Evolutionary conservation across 768 basidiomycete species (phyloP).

Genomic region (Atractiella rhizophila): DNA sequence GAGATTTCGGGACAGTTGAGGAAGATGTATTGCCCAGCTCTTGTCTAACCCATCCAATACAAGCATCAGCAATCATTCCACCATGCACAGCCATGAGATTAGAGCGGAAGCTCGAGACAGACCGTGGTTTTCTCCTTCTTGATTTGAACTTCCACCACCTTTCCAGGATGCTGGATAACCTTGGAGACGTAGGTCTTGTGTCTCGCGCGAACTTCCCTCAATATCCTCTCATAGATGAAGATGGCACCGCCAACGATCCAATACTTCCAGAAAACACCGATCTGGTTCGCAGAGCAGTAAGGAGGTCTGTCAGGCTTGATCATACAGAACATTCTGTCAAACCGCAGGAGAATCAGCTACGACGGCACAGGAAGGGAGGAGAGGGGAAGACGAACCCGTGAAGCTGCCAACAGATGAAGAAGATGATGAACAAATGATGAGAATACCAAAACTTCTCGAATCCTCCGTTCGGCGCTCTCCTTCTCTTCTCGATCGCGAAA

Average conservation of each 20-base stretch:
- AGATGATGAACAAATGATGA: constrained; percentile 39
- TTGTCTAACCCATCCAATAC: too few species aligned
- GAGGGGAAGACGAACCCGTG: constrained; percentile 83
- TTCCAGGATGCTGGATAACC: constrained; percentile 83
- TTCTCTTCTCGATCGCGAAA: constrained; percentile 58
- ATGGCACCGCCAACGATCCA: constrained; percentile 69
- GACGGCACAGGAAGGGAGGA: neutral
- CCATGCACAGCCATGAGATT: too few species aligned
- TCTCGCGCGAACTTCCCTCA: constrained; percentile 72
- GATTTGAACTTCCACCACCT: constrained; percentile 84
- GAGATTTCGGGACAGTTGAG: constrained; percentile 69
- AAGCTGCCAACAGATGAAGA: constrained; percentile 83
- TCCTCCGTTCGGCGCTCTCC: constrained; percentile 26
- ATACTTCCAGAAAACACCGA: constrained; percentile 93
- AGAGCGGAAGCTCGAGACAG: too few species aligned
- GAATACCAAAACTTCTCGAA: constrained; percentile 60
- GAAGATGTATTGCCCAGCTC: constrained; percentile 43
- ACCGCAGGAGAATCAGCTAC: constrained; percentile 27
- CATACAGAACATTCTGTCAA: constrained; percentile 35
- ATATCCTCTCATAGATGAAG: constrained; percentile 63
- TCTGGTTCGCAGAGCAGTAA: constrained; percentile 55
- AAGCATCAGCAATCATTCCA: too few species aligned
- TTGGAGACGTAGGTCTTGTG: constrained; percentile 81
- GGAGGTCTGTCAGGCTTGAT: constrained; percentile 65
- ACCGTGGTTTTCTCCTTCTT: constrained; percentile 83